Evolutionary conservation across 75 land plant genomes (phyloP).

Genomic region (Sequoiadendron giganteum): DNA sequence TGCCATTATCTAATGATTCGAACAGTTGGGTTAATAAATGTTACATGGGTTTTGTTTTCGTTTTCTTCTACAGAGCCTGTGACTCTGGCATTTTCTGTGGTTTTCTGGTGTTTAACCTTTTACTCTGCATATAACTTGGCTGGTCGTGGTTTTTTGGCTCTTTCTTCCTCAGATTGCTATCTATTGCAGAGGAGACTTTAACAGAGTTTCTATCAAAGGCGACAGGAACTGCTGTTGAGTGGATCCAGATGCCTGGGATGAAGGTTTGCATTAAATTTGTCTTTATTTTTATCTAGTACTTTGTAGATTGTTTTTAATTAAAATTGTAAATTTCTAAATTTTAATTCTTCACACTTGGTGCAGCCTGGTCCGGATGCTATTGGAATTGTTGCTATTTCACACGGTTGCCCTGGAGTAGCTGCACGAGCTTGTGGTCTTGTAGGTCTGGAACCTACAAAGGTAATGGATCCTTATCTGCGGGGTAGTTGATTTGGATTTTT

Average conservation of each 20-base stretch:
- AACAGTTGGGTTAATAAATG: neutral
- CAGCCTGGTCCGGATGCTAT: constrained; percentile 99
- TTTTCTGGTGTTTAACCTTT: neutral
- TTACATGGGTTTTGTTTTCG: neutral
- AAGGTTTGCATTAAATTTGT: constrained; percentile 44
- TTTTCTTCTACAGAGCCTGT: neutral
- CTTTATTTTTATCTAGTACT: neutral
- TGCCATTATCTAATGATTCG: neutral
- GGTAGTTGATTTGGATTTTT: neutral
- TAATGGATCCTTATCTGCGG: constrained; percentile 13
- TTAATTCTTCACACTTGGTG: neutral
- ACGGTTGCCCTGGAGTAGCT: constrained; percentile 84
- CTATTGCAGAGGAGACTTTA: constrained; percentile 90
- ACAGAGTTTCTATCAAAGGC: constrained; percentile 91
- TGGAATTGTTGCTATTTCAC: constrained; percentile 91
- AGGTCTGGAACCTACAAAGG: constrained; percentile 84
- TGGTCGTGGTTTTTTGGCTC: neutral
- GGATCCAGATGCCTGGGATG: constrained; percentile 99
- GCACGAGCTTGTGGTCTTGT: constrained; percentile 95
- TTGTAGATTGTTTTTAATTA: neutral
- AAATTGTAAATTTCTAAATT: neutral
- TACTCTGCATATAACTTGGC: neutral
- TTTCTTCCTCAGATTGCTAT: constrained; percentile 42
- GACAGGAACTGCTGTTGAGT: constrained; percentile 95
- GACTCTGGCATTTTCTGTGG: neutral